Evolutionary conservation across 2,329 filamentous ascomycete genomes (phyloP).

Genomic region (Trichoderma sp.): DNA sequence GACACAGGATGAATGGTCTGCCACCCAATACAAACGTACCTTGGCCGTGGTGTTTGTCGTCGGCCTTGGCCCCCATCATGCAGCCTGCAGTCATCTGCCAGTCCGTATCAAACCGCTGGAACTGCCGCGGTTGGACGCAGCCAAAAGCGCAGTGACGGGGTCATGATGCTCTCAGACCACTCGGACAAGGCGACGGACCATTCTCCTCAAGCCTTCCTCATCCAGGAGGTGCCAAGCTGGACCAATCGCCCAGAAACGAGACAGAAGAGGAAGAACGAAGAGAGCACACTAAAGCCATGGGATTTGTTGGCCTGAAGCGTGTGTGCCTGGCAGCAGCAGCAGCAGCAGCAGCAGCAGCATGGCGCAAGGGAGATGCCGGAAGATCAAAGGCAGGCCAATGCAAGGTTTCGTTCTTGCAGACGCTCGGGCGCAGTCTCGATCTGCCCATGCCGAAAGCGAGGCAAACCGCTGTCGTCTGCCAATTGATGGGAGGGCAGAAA

Average conservation of each 20-base stretch:
- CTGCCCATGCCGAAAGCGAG: background rate
- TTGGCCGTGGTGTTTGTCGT: background rate
- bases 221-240: background rate
- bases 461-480: background rate
- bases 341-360: too few relatives aligned
- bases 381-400: background rate
- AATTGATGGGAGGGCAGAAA: background rate
- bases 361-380: background rate
- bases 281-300: background rate
- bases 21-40: conserved; percentile 4
- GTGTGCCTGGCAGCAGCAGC: background rate
- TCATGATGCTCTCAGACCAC: background rate
- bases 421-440: background rate
- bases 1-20: background rate
- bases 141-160: background rate
- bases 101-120: background rate
- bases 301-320: background rate
- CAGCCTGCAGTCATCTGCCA: conserved; percentile 9
- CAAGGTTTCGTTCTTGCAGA: background rate
- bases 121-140: background rate
- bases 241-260: background rate
- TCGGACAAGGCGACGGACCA: background rate
- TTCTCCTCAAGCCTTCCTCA: background rate
- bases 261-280: background rate
- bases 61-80: conserved; percentile 1